Evolutionary conservation across 2,329 filamentous ascomycete species (phyloP).

Genomic region (Colletotrichum sp.): DNA sequence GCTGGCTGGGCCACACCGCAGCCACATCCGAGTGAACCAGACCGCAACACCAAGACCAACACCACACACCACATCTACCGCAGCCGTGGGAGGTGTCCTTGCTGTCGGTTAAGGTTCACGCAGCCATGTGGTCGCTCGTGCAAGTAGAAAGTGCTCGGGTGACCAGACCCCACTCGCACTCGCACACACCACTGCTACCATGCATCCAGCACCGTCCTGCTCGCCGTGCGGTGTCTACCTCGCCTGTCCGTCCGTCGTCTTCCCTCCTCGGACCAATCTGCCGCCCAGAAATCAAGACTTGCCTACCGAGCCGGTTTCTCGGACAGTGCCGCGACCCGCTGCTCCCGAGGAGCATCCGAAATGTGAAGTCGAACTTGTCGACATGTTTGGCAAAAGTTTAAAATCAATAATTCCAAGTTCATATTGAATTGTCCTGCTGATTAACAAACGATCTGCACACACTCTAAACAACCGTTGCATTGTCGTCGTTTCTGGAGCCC

Average conservation of each 20-base stretch:
- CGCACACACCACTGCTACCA: not conserved
- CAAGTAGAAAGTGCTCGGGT: not conserved
- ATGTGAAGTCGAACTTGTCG: not conserved
- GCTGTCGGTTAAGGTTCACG: not conserved
- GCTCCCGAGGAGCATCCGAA: not conserved
- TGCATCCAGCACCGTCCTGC: not conserved
- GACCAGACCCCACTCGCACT: constrained; percentile 1
- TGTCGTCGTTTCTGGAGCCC: constrained; percentile 1
- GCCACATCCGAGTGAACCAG: not conserved
- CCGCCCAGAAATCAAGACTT: not conserved
- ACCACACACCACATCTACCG: not conserved
- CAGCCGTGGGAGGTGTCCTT: not conserved
- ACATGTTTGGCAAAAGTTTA: not conserved
- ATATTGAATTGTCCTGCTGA: not conserved
- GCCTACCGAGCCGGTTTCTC: constrained; percentile 5
- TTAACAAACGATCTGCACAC: not conserved
- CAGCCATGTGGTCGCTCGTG: constrained; percentile 2
- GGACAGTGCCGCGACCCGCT: constrained; percentile 6
- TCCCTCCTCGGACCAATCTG: not conserved
- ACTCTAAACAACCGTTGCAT: not conserved
- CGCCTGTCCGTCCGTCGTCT: not conserved
- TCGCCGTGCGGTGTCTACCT: not conserved
- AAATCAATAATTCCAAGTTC: not conserved
- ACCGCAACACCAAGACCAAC: not conserved
- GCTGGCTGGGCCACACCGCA: not conserved